These are phyloP conservation scores for Yamadazyma diospyri DNA, from an alignment of 1,139 yeast species.

Conservation along the genomic window DNA sequence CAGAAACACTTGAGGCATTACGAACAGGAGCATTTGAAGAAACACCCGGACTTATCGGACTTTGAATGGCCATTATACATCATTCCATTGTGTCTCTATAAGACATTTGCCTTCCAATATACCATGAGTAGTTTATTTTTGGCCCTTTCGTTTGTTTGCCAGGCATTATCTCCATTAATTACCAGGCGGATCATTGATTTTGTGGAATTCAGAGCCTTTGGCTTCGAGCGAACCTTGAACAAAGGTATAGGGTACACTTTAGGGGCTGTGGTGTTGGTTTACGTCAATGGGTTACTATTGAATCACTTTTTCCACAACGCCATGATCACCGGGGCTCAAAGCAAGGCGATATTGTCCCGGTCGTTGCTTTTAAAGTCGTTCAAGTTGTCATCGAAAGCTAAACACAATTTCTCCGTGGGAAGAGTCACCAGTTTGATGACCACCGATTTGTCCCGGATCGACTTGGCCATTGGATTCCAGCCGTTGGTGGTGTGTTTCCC, in stretches of 20 bases:
- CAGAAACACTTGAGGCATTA: conserved; percentile 21
- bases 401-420: conserved; percentile 36
- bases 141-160: conserved; percentile 36
- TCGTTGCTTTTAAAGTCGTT: conserved; percentile 38
- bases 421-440: conserved; percentile 42
- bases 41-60: conserved; percentile 21
- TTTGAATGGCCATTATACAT: conserved; percentile 36
- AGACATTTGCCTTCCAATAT: conserved; percentile 39
- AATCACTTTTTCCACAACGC: conserved; percentile 45
- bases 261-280: conserved; percentile 38
- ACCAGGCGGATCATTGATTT: conserved; percentile 39
- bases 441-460: conserved; percentile 46
- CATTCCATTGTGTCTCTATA: conserved; percentile 35
- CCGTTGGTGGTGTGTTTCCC: conserved; percentile 45
- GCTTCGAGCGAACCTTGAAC: conserved; percentile 29
- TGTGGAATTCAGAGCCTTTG: conserved; percentile 34
- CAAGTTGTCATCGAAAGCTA: conserved; percentile 32
- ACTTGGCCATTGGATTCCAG: conserved; percentile 45
- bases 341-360: conserved; percentile 40
- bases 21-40: conserved; percentile 21
- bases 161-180: conserved; percentile 41
- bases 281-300: conserved; percentile 38
- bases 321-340: conserved; percentile 47
- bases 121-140: conserved; percentile 30
- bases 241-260: conserved; percentile 42